phyloP scores from a whole-genome alignment of 129 eudicot genomes.

The Pulicaria dysenterica region DNA sequence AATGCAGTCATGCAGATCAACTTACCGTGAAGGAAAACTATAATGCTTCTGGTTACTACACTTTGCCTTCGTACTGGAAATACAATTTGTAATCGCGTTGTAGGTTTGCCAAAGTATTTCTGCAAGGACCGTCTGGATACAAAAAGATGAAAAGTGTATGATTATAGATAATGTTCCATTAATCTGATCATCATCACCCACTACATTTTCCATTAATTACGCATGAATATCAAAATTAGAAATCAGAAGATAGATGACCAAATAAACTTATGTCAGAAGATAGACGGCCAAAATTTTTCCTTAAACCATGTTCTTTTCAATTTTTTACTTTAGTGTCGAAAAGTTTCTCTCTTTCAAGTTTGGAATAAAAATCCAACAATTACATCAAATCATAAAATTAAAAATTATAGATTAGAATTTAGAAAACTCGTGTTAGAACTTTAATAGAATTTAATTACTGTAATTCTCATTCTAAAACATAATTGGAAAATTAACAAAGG shows the following conservation, averaged over 20 bases:
- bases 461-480: too few species aligned
- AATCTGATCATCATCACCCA: constrained; percentile 2
- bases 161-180: not conserved
- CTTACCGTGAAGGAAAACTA: constrained; percentile 16
- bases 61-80: constrained; percentile 90
- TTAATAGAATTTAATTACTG: too few species aligned
- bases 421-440: too few species aligned
- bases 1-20: not conserved
- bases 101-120: constrained; percentile 72
- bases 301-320: too few species aligned
- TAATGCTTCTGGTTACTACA: constrained; percentile 48
- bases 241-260: not conserved
- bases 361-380: too few species aligned
- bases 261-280: not conserved
- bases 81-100: constrained; percentile 74
- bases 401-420: too few species aligned
- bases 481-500: too few species aligned
- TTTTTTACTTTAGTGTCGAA: too few species aligned
- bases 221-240: not conserved
- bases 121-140: constrained; percentile 90
- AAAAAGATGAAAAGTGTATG: not conserved
- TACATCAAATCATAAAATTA: too few species aligned
- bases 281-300: not conserved
- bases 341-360: too few species aligned
- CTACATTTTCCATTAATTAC: not conserved